Conservation (phyloP, 805 yeast species). For the Pichia rugopelliculosa region DNA sequence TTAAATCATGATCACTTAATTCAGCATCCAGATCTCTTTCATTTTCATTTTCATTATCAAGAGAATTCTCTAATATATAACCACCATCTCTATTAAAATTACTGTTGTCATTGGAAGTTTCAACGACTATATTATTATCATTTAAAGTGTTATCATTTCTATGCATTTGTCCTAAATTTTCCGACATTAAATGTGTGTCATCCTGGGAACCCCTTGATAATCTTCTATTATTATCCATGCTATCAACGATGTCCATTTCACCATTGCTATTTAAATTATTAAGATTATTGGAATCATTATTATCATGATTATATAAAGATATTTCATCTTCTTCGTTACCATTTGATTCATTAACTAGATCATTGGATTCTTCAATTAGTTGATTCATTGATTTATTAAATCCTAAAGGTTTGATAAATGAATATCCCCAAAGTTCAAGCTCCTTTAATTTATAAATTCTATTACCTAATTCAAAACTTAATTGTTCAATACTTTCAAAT, state of each 20-base stretch:
- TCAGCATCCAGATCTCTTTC: constrained; percentile 40
- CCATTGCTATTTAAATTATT: background rate
- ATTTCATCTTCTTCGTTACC: constrained; percentile 10
- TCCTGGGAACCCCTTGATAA: background rate
- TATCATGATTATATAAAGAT: background rate
- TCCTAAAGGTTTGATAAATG: constrained; percentile 41
- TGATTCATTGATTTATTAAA: constrained; percentile 43
- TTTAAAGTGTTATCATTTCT: constrained; percentile 4
- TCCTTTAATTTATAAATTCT: constrained; percentile 9
- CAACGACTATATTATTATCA: constrained; percentile 6
- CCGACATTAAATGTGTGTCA: constrained; percentile 16
- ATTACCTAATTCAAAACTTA: constrained; percentile 12
- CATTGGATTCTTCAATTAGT: constrained; percentile 19
- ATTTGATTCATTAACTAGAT: background rate
- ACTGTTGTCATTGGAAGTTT: constrained; percentile 4
- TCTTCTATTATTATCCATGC: background rate
- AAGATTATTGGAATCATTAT: background rate
- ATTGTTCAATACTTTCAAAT: constrained; percentile 9
- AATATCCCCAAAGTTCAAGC: constrained; percentile 10
- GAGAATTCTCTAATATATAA: background rate
- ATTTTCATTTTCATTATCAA: constrained; percentile 1
- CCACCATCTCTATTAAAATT: constrained; percentile 18
- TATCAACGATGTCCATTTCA: too few relatives aligned
- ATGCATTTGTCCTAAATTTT: constrained; percentile 13
- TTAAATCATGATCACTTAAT: constrained; percentile 35